Percentiles rank a stretch among this genome's conserved stretches.
These are phyloP conservation scores for Baorangia bicolor DNA, from an alignment of 768 basidiomycete species.

Conservation along the genomic window DNA sequence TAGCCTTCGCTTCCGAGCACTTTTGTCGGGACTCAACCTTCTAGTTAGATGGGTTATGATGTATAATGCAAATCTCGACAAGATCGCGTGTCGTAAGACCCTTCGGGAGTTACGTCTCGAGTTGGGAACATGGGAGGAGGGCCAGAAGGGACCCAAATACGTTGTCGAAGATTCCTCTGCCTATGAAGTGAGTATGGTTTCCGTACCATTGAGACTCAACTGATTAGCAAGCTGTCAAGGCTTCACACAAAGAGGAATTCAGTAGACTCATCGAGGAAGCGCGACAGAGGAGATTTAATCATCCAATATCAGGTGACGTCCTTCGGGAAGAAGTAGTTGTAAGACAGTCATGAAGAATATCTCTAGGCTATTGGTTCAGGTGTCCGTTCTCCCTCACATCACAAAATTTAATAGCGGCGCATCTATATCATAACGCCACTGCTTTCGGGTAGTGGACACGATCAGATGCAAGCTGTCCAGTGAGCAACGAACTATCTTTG, in stretches of 20 bases:
- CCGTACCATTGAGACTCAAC: neutral
- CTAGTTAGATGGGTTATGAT: conserved; percentile 61
- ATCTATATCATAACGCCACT: neutral
- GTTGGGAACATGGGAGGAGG: conserved; percentile 58
- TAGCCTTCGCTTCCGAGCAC: conserved; percentile 23
- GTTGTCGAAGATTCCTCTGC: conserved; percentile 38
- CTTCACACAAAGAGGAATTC: conserved; percentile 35
- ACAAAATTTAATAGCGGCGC: neutral
- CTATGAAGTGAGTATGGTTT: conserved; percentile 38
- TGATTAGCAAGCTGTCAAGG: conserved; percentile 4
- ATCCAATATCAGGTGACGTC: neutral
- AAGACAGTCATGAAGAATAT: conserved; percentile 38
- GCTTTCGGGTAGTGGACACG: neutral
- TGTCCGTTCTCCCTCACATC: neutral
- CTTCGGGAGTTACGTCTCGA: conserved; percentile 49
- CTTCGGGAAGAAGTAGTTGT: conserved; percentile 26
- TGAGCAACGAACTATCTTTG: neutral
- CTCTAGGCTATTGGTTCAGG: conserved; percentile 1
- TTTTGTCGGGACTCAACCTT: neutral
- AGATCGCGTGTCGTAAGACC: conserved; percentile 46
- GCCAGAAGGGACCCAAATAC: conserved; percentile 35
- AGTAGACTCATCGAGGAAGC: conserved; percentile 34
- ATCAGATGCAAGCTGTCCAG: neutral
- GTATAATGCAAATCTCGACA: conserved; percentile 72
- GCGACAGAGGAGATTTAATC: conserved; percentile 35